phyloP scores from a whole-genome alignment of 345 rosid species.

The Nephelium lappaceum region DNA sequence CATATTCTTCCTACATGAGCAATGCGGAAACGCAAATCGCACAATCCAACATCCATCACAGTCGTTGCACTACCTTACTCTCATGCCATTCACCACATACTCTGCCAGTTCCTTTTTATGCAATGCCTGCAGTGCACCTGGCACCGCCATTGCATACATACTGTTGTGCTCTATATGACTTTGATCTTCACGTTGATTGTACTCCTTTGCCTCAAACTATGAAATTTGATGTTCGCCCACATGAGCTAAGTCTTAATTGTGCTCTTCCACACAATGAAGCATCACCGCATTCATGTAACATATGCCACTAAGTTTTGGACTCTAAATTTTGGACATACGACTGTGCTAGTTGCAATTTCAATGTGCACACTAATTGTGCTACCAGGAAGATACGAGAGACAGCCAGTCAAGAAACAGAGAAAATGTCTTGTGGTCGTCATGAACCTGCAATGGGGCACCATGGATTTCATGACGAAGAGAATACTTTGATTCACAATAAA shows the following conservation, averaged over 20 bases:
- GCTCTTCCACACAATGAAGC: slow-evolving; percentile 14
- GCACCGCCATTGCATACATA: slow-evolving; percentile 28
- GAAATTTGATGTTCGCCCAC: slow-evolving; percentile 33
- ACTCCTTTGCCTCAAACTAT: slow-evolving; percentile 29
- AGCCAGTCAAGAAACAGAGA: background rate
- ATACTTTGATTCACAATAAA: no score
- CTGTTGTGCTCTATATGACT: slow-evolving; percentile 36
- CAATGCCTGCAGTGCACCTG: slow-evolving; percentile 30
- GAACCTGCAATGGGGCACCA: no score
- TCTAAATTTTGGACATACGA: slow-evolving; percentile 39
- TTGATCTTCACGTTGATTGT: slow-evolving; percentile 42
- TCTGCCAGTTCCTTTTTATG: slow-evolving; percentile 27
- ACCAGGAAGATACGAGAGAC: slow-evolving; percentile 4
- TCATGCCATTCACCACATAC: slow-evolving; percentile 33
- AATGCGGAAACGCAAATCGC: slow-evolving; percentile 31
- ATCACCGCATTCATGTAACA: slow-evolving; percentile 21
- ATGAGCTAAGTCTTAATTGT: slow-evolving; percentile 33
- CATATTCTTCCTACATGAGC: slow-evolving; percentile 36
- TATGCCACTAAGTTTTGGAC: slow-evolving; percentile 33
- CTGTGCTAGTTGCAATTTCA: slow-evolving; percentile 36
- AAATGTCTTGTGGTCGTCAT: no score
- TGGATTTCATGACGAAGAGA: no score
- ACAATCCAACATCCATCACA: slow-evolving; percentile 36
- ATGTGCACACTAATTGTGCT: slow-evolving; percentile 35
- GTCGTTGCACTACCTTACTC: slow-evolving; percentile 30